Conservation (phyloP, 768 basidiomycete species). For the Rubroboletus pulcherrimus region DNA sequence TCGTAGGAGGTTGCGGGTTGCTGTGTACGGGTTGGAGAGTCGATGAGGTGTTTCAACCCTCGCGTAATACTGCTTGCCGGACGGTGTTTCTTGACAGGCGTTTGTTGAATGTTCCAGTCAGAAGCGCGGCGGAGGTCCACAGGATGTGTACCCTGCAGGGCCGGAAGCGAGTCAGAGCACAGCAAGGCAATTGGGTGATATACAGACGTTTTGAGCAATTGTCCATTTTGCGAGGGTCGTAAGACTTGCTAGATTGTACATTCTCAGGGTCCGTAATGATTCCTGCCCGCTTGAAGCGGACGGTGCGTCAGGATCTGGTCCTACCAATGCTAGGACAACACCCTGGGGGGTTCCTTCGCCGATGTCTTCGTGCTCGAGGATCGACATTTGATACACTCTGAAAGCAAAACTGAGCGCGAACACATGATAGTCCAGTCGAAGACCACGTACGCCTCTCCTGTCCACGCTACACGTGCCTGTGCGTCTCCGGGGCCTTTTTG, state of each 20-base stretch:
- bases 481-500: conserved; percentile 71
- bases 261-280: conserved; percentile 54
- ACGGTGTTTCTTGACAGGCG: conserved; percentile 44
- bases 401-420: neutral
- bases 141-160: conserved; percentile 51
- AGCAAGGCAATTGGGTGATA: neutral
- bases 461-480: conserved; percentile 63
- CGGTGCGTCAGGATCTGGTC: conserved; percentile 51
- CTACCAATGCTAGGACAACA: conserved; percentile 73
- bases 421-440: neutral
- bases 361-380: conserved; percentile 59
- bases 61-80: conserved; percentile 57
- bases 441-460: conserved; percentile 64
- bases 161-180: conserved; percentile 2
- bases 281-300: conserved; percentile 45
- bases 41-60: conserved; percentile 57
- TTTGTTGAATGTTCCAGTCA: conserved; percentile 49
- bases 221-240: conserved; percentile 74
- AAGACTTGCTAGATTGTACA: conserved; percentile 81
- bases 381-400: conserved; percentile 74
- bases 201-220: conserved; percentile 57
- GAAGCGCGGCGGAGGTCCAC: conserved; percentile 54
- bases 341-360: conserved; percentile 64
- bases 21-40: conserved; percentile 32
- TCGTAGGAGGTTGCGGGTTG: conserved; percentile 26